Evolutionary conservation across 805 yeast species (phyloP).

Genomic region (Komagataella ulmi): DNA sequence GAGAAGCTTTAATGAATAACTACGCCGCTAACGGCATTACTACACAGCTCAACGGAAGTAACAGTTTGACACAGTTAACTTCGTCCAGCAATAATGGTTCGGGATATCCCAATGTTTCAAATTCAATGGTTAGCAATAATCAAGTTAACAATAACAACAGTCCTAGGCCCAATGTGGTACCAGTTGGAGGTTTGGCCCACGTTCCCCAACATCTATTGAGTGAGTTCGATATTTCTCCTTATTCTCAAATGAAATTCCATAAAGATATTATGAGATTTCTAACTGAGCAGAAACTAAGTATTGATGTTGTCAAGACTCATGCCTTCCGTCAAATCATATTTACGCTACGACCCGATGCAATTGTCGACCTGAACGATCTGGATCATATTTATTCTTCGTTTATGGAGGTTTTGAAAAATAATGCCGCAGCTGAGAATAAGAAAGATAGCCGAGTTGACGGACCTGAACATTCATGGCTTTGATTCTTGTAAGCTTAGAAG

Average conservation of each 20-base stretch:
- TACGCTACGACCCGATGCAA: conserved; percentile 34
- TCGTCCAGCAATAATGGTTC: not conserved
- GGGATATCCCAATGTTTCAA: not conserved
- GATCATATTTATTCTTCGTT: conserved; percentile 29
- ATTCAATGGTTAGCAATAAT: not conserved
- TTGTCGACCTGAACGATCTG: conserved; percentile 31
- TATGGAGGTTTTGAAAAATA: conserved; percentile 24
- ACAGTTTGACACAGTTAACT: not conserved
- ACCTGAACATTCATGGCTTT: not conserved
- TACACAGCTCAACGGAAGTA: not conserved
- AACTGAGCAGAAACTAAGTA: conserved; percentile 36
- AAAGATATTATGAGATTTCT: conserved; percentile 35
- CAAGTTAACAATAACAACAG: not conserved
- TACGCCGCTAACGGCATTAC: not conserved
- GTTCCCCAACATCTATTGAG: conserved; percentile 4
- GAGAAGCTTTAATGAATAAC: conserved; percentile 19
- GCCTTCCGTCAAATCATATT: conserved; percentile 37
- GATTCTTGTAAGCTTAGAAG: conserved; percentile 8
- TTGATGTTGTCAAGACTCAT: conserved; percentile 31
- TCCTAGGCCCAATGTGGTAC: not conserved
- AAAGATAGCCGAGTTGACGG: not conserved
- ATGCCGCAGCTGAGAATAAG: conserved; percentile 5
- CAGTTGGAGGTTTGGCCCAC: conserved; percentile 2
- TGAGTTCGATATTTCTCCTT: conserved; percentile 25
- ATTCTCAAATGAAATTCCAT: conserved; percentile 32